Percentiles rank a stretch among this genome's conserved stretches.
Evolutionary conservation across 345 rosid genomes (phyloP).

Genomic region (Syzygium jambos): DNA sequence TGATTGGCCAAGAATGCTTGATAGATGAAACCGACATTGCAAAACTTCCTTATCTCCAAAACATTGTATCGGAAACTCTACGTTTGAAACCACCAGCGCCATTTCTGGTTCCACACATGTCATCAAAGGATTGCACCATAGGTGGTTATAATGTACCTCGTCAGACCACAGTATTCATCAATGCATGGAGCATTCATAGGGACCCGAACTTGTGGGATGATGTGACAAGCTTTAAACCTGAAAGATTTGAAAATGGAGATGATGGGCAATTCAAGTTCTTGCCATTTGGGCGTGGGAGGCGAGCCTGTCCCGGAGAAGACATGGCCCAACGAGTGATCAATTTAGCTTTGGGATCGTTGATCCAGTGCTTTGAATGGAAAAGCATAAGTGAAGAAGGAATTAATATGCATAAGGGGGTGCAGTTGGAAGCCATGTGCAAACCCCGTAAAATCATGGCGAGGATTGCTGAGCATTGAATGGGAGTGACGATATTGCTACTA

Average conservation of each 20-base stretch:
- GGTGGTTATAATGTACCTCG: constrained; percentile 35
- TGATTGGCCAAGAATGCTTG: constrained; percentile 9
- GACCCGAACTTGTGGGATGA: constrained; percentile 37
- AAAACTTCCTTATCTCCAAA: constrained; percentile 17
- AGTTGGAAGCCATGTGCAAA: constrained; percentile 26
- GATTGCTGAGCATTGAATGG: neutral
- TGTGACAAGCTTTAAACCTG: constrained; percentile 34
- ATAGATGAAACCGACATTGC: constrained; percentile 21
- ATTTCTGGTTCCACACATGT: constrained; percentile 33
- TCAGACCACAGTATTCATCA: constrained; percentile 29
- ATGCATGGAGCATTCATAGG: constrained; percentile 50
- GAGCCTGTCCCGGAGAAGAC: neutral
- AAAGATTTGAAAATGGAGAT: constrained; percentile 25
- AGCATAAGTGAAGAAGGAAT: constrained; percentile 15
- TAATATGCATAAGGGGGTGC: constrained; percentile 25
- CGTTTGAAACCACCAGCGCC: constrained; percentile 37
- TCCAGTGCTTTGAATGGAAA: neutral
- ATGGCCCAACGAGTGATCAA: neutral
- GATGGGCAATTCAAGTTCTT: neutral
- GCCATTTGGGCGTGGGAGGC: neutral
- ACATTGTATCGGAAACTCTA: constrained; percentile 20
- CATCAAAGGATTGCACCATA: constrained; percentile 22
- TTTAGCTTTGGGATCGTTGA: neutral
- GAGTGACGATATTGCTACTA: neutral
- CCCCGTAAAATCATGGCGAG: neutral